Evolutionary conservation across 176 grass and related monocot species (phyloP).

Genomic region (Oryza australiensis): DNA sequence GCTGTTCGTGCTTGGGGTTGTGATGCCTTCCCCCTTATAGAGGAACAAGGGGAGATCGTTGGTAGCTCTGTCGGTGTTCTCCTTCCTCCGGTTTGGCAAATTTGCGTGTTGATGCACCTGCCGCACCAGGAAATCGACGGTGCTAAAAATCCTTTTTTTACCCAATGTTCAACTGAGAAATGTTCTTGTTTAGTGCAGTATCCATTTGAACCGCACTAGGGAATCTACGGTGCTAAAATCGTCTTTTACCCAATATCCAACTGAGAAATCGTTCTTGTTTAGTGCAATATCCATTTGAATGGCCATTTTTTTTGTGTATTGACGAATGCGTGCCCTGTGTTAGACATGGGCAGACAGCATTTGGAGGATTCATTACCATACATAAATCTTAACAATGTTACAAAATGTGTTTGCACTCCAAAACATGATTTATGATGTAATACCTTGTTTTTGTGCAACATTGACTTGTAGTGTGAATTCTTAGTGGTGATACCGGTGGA

Average conservation of each 20-base stretch:
- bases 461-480: not conserved
- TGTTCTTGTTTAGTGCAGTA: too few relatives aligned
- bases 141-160: not conserved
- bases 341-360: not conserved
- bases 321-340: not conserved
- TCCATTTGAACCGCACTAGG: not conserved
- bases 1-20: not conserved
- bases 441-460: not conserved
- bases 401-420: not conserved
- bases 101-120: not conserved
- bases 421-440: not conserved
- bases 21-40: not conserved
- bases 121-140: not conserved
- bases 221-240: not conserved
- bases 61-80: not conserved
- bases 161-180: too few relatives aligned
- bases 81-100: not conserved
- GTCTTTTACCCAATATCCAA: not conserved
- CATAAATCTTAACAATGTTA: conserved; percentile 3
- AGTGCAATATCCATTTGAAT: not conserved
- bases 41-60: not conserved
- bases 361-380: not conserved
- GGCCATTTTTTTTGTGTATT: not conserved
- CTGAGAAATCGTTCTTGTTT: not conserved
- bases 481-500: not conserved